Percentiles rank a stretch among this genome's conserved stretches.
Evolutionary conservation across 164 flowering plant species (phyloP).

Genomic region (Stephania yunnanensis): DNA sequence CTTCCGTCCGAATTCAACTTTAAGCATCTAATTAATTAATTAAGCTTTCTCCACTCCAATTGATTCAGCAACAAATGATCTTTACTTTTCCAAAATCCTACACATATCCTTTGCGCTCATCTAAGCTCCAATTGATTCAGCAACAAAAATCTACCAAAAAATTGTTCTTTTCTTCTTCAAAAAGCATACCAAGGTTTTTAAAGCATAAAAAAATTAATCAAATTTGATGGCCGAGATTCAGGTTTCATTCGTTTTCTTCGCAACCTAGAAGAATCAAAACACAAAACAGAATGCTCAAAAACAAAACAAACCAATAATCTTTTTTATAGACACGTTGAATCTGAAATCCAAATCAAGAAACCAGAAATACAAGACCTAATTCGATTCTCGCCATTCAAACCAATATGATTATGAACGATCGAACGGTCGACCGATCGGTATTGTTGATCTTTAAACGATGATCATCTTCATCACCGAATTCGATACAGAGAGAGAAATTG

Average conservation of each 20-base stretch:
- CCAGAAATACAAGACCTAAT: background rate
- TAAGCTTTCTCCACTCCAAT: too few relatives aligned
- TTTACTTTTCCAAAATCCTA: too few relatives aligned
- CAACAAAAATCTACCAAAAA: too few relatives aligned
- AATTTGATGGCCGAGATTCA: background rate
- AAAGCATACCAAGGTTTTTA: too few relatives aligned
- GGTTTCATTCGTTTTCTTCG: background rate
- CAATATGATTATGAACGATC: background rate
- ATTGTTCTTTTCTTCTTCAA: too few relatives aligned
- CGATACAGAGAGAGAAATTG: constrained; percentile 1
- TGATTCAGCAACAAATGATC: too few relatives aligned
- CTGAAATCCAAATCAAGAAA: background rate
- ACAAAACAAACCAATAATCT: background rate
- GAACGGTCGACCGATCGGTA: background rate
- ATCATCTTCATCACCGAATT: background rate
- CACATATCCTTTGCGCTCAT: background rate
- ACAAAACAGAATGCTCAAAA: too few relatives aligned
- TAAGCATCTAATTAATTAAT: too few relatives aligned
- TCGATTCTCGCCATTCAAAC: background rate
- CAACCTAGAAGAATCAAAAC: too few relatives aligned
- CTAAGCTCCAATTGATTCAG: background rate
- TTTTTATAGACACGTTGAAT: background rate
- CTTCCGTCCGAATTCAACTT: constrained; percentile 5
- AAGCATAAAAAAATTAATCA: background rate
- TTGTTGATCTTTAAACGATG: background rate